Evolutionary conservation across 2,329 filamentous ascomycete species (phyloP), one percentile per base, ranked within the genome.

Genomic region (Aspergillus alliaceus): DNA sequence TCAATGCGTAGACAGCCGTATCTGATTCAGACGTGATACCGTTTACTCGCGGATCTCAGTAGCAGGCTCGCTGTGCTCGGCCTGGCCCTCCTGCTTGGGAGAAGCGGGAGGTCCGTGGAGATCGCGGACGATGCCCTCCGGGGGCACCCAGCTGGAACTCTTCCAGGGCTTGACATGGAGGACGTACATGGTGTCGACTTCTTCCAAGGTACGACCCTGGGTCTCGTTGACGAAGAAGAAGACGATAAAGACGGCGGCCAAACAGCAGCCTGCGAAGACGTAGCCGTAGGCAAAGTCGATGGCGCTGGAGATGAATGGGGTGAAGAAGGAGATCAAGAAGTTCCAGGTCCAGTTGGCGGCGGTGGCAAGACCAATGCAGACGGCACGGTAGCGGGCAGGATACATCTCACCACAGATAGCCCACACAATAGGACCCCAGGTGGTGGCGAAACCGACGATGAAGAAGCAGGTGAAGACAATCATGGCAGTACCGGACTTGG

Each of bases 281-380:
- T 91, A 91, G 12, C 90, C 90, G 70, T 92, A 91, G 20, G 82
- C 81, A 74, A 89, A 93, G 65, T 90, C 84, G 56, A 93, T 93
- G 8, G 84, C 80, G 0, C 78, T 77, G 1, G 86, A 89, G 70
- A 93, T 92, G 73, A 91, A 92, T 0, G 90, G 88, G 0, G 90
- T 91, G 79, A 93, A 91, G 80, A 93, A 93, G 0, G 84, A 85
- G 62, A 90, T 79, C 66, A 89, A 74, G 74, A 92, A 92, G 72
- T 91, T 90, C 86, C 86, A 90, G 31, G 77, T 73, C 90, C 90
- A 93, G 75, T 93, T 93, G 35, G 89, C 85, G 2, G 89, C 85
- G 6, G 89, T 92, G 15, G 89, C 87, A 24, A 93, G 77, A 12
- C 89, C 90, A 82, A 91, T 90, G 62, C 86, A 86, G 72, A 90